Evolutionary conservation across 1,284 basidiomycete genomes (phyloP), one percentile per base, ranked within the genome.

Genomic region (Rhodotorula mucilaginosa): DNA sequence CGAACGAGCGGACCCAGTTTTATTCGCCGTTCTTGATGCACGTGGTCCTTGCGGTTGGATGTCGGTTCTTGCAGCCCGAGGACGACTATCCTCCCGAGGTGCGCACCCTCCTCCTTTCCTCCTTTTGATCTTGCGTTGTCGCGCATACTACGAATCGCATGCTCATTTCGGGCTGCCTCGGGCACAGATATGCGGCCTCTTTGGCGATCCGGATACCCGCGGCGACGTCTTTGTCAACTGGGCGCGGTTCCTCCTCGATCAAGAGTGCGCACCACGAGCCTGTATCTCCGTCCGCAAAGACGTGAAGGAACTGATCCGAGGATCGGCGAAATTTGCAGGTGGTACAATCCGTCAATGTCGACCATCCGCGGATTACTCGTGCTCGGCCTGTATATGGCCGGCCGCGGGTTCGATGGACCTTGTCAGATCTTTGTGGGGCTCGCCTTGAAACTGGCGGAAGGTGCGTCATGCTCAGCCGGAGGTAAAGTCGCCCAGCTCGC

Each of bases 11-110:
- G 19, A 76, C 72, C 3, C 54, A 69, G 13, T 49, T 61, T 29
- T 76, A 68, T 60, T 68, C 65, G 18, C 74, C 72, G 7, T 76
- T 76, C 61, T 58, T 76, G n/a, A 58, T 68, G 64, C 70, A 74
- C 56, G 47, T 63, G n/a, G 49, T 72, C 44, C 68, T 76, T 31
- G 74, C 73, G 5, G 65, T 72, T 26, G 74, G 74, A 0, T 72
- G 68, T 23, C 67, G 74, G 15, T 76, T 74, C 63, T 69, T 76
- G 34, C 66, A 70, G 26, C 67, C 70, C 10, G 68, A 68, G 13
- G 64, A 62, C 23, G 64, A 61, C 6, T 72, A 49, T 54, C 73
- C 70, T 1, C 46, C 54, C 5, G 74, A 76, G 58, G 58, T 58
- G 12, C 31, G 58, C 10, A 26, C 15, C 26, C 13, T 6, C 23